A percentile compares a stretch with the other conserved stretches of the same genome.
These are phyloP conservation scores for Mycena filopes DNA, from an alignment of 768 basidiomycete species.

Conservation along the genomic window DNA sequence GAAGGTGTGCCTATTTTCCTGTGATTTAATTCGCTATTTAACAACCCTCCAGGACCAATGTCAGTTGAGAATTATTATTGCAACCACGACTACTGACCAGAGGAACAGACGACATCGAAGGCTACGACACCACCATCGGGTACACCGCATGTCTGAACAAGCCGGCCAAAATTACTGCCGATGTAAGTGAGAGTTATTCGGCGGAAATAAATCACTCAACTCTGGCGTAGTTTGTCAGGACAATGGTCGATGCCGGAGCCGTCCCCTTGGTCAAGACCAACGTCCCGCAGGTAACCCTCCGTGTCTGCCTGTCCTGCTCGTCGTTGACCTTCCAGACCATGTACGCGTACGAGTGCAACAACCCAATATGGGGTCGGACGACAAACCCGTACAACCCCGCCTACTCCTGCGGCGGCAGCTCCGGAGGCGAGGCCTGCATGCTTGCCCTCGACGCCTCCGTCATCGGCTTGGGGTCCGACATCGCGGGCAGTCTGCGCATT, in stretches of 20 bases:
- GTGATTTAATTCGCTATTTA: neutral
- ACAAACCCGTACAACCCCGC: constrained; percentile 58
- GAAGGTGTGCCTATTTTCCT: constrained; percentile 52
- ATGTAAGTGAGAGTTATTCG: constrained; percentile 51
- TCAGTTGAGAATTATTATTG: neutral
- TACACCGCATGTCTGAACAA: constrained; percentile 62
- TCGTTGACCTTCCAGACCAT: constrained; percentile 42
- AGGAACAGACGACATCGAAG: constrained; percentile 54
- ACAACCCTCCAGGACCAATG: constrained; percentile 24
- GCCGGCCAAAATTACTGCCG: constrained; percentile 55
- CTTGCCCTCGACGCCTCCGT: constrained; percentile 69
- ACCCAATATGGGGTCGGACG: constrained; percentile 67
- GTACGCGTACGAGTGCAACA: constrained; percentile 65
- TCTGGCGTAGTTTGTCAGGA: constrained; percentile 38
- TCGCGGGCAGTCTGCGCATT: constrained; percentile 74
- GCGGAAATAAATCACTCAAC: neutral
- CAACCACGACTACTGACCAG: neutral
- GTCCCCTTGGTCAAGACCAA: constrained; percentile 78
- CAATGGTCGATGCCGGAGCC: constrained; percentile 56
- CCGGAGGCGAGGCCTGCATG: constrained; percentile 72
- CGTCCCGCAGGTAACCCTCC: constrained; percentile 61
- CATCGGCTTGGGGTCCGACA: constrained; percentile 75
- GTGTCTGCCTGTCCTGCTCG: too few species aligned
- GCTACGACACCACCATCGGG: constrained; percentile 63
- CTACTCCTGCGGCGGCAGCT: constrained; percentile 61